Evolutionary conservation across 495 filamentous ascomycete species (phyloP), one percentile per base, ranked within the genome.

Genomic region (Trichoderma gamsii): DNA sequence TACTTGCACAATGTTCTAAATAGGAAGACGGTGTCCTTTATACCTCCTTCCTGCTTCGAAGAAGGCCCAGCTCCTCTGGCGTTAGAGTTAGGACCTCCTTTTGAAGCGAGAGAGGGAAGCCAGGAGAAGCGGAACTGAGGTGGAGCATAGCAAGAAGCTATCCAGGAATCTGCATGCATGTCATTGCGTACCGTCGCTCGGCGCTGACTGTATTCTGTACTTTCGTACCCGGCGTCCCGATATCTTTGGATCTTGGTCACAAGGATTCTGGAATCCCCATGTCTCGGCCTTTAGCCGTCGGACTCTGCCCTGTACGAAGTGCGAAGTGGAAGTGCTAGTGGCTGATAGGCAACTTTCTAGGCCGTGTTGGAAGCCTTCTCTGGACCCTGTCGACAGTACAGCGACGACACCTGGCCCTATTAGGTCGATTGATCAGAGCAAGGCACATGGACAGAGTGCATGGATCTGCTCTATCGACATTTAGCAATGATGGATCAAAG

Each of bases 101-200:
- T 52, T 21, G 18, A 25, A 8, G 18, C 27, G 15, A 61, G 25
- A 61, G 23, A 18, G 11, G 11, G 29, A 32, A 61, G 16, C 8
- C 56, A 61, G 56, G 56, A 32, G 56, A 32, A 61, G 56, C n/a
- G 56, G 56, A 61, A 27, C 18, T 23, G n/a, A 61, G 16, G 56
- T 61, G 56, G 56, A 61, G 56, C 16, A 25, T 29, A 12, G 16
- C 15, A 25, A 61, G 56, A 32, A 12, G 25, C 27, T 32, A 61
- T 32, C 56, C 56, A 61, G 56, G 56, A 61, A 61, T 32, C 56
- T 61, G 56, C 56, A 61, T 61, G 56, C 56, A 61, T 29, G 27
- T 61, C 56, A 61, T 61, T 61, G 56, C 56, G 16, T 32, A 61
- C 16, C 23, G 9, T 29, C n/a, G 56, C 27, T 29, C 56, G 11